phyloP scores from a whole-genome alignment of 2,329 filamentous ascomycete genomes.

The Pezicula rhizophila region DNA sequence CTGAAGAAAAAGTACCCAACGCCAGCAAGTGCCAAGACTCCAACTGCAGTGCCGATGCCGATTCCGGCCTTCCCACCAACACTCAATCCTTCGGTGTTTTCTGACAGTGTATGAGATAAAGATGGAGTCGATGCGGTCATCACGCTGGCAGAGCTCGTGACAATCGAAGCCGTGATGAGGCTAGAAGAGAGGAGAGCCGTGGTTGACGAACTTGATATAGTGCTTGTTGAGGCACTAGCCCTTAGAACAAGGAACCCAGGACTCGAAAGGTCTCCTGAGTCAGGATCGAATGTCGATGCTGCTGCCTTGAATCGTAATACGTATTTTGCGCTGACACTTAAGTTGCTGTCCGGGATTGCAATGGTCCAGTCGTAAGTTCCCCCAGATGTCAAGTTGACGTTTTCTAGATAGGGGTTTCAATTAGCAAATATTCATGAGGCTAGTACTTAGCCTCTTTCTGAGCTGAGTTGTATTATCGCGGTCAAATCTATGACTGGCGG shows the following conservation, averaged over 20 bases:
- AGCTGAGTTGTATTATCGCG: background rate
- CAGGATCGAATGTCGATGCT: conserved; percentile 1
- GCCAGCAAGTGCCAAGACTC: background rate
- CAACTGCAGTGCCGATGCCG: conserved; percentile 1
- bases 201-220: background rate
- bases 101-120: background rate
- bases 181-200: background rate
- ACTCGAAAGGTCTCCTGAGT: conserved; percentile 5
- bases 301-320: conserved; percentile 9
- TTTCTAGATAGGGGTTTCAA: conserved; percentile 27
- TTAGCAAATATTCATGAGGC: background rate
- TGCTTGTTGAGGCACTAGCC: background rate
- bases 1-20: background rate
- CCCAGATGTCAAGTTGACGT: conserved; percentile 32
- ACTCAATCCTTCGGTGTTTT: background rate
- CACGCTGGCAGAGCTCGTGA: background rate
- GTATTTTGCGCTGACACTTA: conserved; percentile 6
- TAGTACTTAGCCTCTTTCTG: background rate
- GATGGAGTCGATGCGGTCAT: background rate
- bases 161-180: background rate
- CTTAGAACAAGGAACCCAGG: conserved; percentile 5
- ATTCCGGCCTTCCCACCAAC: conserved; percentile 7
- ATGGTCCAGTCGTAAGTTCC: conserved; percentile 10
- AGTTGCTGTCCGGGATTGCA: conserved; percentile 1
- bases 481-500: background rate